Conservation (phyloP, 2,329 filamentous ascomycete genomes). For the Aspergillus sp. region DNA sequence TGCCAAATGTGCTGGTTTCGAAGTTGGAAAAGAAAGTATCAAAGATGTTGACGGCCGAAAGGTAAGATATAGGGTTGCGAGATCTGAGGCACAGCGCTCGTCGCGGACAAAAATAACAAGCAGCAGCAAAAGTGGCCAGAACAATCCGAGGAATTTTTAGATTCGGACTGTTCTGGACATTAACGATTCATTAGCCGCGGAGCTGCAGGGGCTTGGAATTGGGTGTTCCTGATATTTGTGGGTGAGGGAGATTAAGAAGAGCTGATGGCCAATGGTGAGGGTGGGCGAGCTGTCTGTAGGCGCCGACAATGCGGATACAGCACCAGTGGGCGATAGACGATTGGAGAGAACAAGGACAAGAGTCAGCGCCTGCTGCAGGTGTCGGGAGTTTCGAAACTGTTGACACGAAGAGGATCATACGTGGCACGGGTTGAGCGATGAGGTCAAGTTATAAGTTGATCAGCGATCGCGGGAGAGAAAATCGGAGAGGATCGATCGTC, state of each 20-base stretch:
- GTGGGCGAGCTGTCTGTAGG: constrained; percentile 15
- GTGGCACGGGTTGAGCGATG: constrained; percentile 12
- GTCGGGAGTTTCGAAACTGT: constrained; percentile 13
- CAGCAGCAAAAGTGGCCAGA: constrained; percentile 15
- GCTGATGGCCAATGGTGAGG: constrained; percentile 20
- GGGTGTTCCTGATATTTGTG: constrained; percentile 15
- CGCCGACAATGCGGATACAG: constrained; percentile 22
- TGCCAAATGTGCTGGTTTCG: neutral
- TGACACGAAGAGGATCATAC: constrained; percentile 13
- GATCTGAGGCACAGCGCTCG: neutral
- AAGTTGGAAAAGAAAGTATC: neutral
- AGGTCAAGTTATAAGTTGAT: constrained; percentile 8
- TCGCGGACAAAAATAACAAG: constrained; percentile 15
- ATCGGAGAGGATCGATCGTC: constrained; percentile 1
- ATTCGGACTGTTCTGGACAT: constrained; percentile 13
- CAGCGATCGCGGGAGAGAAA: neutral
- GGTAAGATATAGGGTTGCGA: constrained; percentile 15
- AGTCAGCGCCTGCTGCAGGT: constrained; percentile 21
- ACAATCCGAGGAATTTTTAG: constrained; percentile 11
- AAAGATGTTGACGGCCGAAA: constrained; percentile 5
- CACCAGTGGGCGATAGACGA: constrained; percentile 7
- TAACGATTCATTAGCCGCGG: constrained; percentile 25
- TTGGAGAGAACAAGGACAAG: constrained; percentile 12
- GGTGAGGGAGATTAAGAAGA: neutral
- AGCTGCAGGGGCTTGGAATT: constrained; percentile 19